Evolutionary conservation across 2,329 filamentous ascomycete species (phyloP).

Genomic region (Fusarium pininemorale): DNA sequence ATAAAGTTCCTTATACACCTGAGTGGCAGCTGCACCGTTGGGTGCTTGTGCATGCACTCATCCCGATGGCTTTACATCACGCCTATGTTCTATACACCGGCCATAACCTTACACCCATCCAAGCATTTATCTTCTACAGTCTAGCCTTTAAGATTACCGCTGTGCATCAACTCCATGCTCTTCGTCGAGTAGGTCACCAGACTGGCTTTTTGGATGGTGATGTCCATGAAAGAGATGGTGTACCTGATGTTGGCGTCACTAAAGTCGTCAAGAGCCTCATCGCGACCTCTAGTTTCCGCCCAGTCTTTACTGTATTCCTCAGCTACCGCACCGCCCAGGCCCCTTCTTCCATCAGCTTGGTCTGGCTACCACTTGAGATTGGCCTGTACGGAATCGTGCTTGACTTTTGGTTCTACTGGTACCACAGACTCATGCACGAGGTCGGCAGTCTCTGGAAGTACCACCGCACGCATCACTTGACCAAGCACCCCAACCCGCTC

Average conservation of each 20-base stretch:
- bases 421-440: conserved; percentile 22
- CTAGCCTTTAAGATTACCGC: background rate
- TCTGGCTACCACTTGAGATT: conserved; percentile 3
- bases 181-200: background rate
- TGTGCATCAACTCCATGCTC: background rate
- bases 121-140: background rate
- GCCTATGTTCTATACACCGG: background rate
- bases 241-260: background rate
- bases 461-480: conserved; percentile 20
- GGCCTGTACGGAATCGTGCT: conserved; percentile 12
- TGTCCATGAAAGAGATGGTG: background rate
- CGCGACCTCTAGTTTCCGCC: background rate
- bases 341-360: background rate
- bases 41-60: background rate
- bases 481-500: conserved; percentile 16
- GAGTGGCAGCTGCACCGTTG: background rate
- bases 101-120: background rate
- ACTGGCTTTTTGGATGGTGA: background rate
- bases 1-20: background rate
- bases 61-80: background rate
- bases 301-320: background rate
- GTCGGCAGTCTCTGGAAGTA: conserved; percentile 15
- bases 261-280: background rate
- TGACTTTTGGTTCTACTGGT: conserved; percentile 25
- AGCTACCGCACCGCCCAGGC: background rate